These are phyloP conservation scores for Hamigera avellanea DNA, from an alignment of 495 filamentous ascomycete genomes.

Conservation along the genomic window DNA sequence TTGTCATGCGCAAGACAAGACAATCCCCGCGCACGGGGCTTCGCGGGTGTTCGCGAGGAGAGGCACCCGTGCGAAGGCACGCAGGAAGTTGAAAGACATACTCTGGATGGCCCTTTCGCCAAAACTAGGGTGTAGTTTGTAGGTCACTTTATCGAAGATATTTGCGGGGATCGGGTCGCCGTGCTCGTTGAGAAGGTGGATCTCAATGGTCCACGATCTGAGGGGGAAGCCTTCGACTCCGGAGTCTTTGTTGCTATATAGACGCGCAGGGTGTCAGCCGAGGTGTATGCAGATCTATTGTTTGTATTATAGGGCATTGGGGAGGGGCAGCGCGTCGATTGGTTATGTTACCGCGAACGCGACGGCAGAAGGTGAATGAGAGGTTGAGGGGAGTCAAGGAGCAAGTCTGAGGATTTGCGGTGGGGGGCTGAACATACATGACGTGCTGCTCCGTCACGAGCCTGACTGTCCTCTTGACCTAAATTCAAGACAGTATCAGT, in stretches of 20 bases:
- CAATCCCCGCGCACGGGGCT: no score
- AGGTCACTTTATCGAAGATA: constrained; percentile 82
- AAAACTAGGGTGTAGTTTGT: constrained; percentile 90
- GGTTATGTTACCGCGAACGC: no score
- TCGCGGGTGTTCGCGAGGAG: no score
- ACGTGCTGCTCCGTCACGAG: constrained; percentile 83
- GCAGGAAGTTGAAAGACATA: constrained; percentile 30
- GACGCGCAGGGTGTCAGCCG: no score
- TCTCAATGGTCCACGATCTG: constrained; percentile 56
- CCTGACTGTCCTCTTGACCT: constrained; percentile 83
- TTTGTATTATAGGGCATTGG: no score
- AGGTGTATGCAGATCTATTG: constrained; percentile 3
- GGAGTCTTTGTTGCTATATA: constrained; percentile 47
- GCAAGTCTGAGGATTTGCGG: constrained; percentile 7
- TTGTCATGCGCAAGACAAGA: no score
- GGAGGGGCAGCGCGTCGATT: no score
- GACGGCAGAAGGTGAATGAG: no score
- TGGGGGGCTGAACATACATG: constrained; percentile 47
- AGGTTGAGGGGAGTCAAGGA: no score
- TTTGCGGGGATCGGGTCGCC: constrained; percentile 62
- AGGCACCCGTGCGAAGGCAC: no score
- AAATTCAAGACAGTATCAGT: constrained; percentile 1
- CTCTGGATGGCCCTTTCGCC: constrained; percentile 65
- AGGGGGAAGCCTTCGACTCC: constrained; percentile 82
- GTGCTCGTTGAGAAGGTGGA: constrained; percentile 47